Evolutionary conservation across 2,329 filamentous ascomycete genomes (phyloP).

Genomic region (Colletotrichum tropicale): DNA sequence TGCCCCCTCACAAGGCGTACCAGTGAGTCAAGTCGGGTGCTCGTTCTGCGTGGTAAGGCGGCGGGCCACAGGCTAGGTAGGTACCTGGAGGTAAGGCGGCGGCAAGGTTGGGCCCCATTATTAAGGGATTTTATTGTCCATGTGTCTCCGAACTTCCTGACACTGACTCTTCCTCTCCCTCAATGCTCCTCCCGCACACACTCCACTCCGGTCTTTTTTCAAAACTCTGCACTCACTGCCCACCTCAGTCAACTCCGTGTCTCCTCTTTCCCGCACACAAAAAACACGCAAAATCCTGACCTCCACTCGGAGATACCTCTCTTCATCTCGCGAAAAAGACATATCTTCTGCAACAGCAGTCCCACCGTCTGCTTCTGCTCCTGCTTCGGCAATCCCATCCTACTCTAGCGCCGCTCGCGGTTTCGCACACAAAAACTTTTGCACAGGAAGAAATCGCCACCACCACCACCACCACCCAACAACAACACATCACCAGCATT

Average conservation of each 20-base stretch:
- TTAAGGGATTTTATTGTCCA: conserved; percentile 8
- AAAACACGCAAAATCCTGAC: neutral
- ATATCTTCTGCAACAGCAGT: neutral
- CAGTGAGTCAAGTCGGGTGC: neutral
- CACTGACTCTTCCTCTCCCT: neutral
- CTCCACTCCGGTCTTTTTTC: neutral
- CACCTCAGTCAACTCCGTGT: neutral
- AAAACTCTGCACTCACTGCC: neutral
- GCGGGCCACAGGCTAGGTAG: neutral
- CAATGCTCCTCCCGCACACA: neutral
- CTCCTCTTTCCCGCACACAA: neutral
- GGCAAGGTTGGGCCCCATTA: neutral
- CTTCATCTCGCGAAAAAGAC: neutral
- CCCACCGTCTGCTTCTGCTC: neutral
- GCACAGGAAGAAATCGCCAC: neutral
- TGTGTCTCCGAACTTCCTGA: neutral
- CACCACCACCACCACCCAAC: neutral
- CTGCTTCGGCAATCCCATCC: neutral
- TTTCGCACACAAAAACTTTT: neutral
- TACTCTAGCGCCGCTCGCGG: neutral
- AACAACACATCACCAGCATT: neutral
- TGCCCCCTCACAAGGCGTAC: neutral
- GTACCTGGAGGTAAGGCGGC: neutral
- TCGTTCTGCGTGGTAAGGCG: neutral
- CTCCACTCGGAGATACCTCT: neutral